Percentiles rank a stretch among this genome's conserved stretches.
Evolutionary conservation across 2,329 filamentous ascomycete species (phyloP).

Genomic region (Plenodomus biglobosus): DNA sequence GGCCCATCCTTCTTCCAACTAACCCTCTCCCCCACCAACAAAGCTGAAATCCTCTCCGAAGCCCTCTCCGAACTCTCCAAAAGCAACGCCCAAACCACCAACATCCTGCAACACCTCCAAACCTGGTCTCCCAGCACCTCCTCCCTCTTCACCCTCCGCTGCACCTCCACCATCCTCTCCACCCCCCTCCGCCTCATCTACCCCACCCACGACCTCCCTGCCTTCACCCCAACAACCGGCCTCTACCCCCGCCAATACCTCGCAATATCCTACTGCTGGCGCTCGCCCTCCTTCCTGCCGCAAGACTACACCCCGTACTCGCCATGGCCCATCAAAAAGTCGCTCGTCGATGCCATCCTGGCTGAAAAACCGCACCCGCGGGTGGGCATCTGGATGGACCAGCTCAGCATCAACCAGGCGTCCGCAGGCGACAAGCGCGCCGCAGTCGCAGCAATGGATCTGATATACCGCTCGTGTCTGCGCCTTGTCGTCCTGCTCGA

Average conservation of each 20-base stretch:
- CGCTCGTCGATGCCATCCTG: constrained; percentile 13
- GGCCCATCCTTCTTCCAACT: background rate
- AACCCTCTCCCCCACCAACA: background rate
- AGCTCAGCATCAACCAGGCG: constrained; percentile 14
- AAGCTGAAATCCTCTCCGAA: background rate
- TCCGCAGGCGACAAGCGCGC: constrained; percentile 5
- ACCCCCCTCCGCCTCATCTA: constrained; percentile 16
- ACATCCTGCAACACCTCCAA: constrained; percentile 4
- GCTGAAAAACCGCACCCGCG: constrained; percentile 13
- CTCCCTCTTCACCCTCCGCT: constrained; percentile 4
- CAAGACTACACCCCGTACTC: constrained; percentile 8
- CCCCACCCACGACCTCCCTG: background rate
- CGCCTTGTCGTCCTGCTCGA: constrained; percentile 12
- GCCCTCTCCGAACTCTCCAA: background rate
- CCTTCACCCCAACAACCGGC: constrained; percentile 5
- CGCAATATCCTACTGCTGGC: constrained; percentile 19
- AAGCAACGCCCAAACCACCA: background rate
- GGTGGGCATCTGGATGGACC: constrained; percentile 20
- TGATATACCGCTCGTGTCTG: constrained; percentile 15
- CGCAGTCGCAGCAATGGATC: constrained; percentile 16
- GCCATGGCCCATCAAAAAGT: constrained; percentile 13
- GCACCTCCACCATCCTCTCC: constrained; percentile 4
- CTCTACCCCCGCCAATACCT: constrained; percentile 12
- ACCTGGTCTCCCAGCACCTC: constrained; percentile 3
- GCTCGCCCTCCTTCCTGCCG: constrained; percentile 6